phyloP scores from a whole-genome alignment of 2,329 filamentous ascomycete species.

The Lecanicillium sp. region DNA sequence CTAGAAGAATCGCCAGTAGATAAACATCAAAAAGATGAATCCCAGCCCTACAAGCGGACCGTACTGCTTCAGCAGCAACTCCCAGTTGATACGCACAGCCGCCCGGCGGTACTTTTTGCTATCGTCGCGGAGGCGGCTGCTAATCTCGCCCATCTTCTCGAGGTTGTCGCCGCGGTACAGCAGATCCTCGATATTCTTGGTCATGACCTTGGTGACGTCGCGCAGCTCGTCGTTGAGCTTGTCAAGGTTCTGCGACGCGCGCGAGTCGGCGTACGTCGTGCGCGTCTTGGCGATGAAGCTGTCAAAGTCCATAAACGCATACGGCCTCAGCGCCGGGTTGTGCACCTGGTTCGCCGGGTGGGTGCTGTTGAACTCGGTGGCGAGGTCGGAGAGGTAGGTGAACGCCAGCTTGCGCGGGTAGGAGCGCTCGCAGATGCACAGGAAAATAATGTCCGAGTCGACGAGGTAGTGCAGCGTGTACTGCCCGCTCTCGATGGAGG shows the following conservation, averaged over 20 bases:
- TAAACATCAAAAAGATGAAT: constrained; percentile 75
- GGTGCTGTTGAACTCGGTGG: constrained; percentile 81
- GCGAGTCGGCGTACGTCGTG: constrained; percentile 86
- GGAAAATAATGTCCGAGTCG: constrained; percentile 74
- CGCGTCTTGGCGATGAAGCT: constrained; percentile 92
- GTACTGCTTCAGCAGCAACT: constrained; percentile 92
- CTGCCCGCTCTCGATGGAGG: constrained; percentile 76
- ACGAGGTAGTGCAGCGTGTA: constrained; percentile 91
- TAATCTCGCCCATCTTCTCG: constrained; percentile 96
- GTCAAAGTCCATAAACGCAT: constrained; percentile 97
- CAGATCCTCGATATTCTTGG: constrained; percentile 98
- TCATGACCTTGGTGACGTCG: constrained; percentile 99
- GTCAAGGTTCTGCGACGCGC: constrained; percentile 86
- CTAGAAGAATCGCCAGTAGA: constrained; percentile 92
- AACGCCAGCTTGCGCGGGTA: constrained; percentile 98
- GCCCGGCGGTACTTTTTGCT: constrained; percentile 90
- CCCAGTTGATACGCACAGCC: constrained; percentile 96
- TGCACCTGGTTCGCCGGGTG: constrained; percentile 71
- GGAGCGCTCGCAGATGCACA: constrained; percentile 86
- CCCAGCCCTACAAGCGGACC: constrained; percentile 79
- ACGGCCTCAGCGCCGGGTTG: constrained; percentile 70
- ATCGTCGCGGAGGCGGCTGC: constrained; percentile 78
- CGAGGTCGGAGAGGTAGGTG: constrained; percentile 91
- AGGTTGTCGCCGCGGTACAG: constrained; percentile 90
- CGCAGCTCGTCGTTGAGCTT: constrained; percentile 94